phyloP scores from a whole-genome alignment of 768 basidiomycete species.

The Termitomyces sp. region DNA sequence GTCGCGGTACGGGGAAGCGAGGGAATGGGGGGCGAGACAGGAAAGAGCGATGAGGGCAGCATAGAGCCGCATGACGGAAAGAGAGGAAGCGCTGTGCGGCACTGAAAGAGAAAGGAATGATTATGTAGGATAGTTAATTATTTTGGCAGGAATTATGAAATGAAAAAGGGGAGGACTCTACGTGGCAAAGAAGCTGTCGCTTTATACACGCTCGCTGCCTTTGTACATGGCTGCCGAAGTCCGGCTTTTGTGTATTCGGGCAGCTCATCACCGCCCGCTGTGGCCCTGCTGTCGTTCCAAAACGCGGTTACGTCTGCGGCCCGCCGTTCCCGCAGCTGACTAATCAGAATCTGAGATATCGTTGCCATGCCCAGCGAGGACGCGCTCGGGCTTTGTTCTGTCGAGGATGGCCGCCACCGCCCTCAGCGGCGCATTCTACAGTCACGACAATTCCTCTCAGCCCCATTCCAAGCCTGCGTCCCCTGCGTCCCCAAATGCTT shows the following conservation, averaged over 20 bases:
- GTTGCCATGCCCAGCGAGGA: not conserved
- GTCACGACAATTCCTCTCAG: slow-evolving; percentile 10
- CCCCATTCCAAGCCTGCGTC: slow-evolving; percentile 33
- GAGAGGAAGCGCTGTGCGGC: slow-evolving; percentile 8
- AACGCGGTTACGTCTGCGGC: not conserved
- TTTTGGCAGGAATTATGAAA: slow-evolving; percentile 2
- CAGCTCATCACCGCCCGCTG: not conserved
- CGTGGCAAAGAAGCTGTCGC: slow-evolving; percentile 2
- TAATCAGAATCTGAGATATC: not conserved
- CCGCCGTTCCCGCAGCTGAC: slow-evolving; percentile 2
- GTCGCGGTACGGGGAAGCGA: slow-evolving; percentile 61
- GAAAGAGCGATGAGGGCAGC: slow-evolving; percentile 36
- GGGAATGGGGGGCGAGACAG: slow-evolving; percentile 29
- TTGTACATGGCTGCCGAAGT: not conserved
- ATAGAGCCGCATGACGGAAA: slow-evolving; percentile 38
- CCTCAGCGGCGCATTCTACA: slow-evolving; percentile 9
- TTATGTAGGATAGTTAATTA: not conserved
- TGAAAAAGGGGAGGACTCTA: not conserved
- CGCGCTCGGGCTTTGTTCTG: not conserved
- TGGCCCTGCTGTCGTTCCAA: not conserved
- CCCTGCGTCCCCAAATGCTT: slow-evolving; percentile 33
- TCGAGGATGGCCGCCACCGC: slow-evolving; percentile 13
- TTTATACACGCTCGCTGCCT: not conserved
- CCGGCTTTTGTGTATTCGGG: not conserved
- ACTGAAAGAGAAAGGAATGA: slow-evolving; percentile 14